A percentile compares a stretch with the other conserved stretches of the same genome.
Conservation (phyloP, 208 protist genomes). For the Leishmania turanica region DNA sequence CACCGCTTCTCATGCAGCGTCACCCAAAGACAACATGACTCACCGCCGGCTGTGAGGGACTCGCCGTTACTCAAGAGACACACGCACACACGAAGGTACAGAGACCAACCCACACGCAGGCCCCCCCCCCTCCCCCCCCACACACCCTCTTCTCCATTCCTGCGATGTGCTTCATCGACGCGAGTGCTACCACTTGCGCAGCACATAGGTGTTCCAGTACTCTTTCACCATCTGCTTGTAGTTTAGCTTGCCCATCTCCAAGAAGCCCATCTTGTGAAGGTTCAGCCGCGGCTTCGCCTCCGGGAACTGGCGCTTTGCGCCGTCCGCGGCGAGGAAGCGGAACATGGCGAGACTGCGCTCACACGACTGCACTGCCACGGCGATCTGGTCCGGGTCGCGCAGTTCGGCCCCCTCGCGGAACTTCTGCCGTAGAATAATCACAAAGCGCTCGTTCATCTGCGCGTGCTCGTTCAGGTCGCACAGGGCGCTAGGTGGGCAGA, state of each 20-base stretch:
- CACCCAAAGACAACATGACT: not conserved
- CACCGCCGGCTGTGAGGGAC: not conserved
- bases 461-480: conserved; percentile 88
- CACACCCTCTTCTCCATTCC: not conserved
- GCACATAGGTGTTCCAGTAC: conserved; percentile 91
- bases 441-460: conserved; percentile 91
- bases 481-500: conserved; percentile 75
- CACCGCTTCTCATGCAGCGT: not conserved
- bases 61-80: not conserved
- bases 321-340: conserved; percentile 78
- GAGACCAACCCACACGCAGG: not conserved
- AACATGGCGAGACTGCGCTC: conserved; percentile 88
- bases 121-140: too few species aligned
- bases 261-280: conserved; percentile 87
- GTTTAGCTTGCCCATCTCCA: conserved; percentile 89
- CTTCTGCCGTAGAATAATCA: conserved; percentile 88
- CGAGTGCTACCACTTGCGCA: conserved; percentile 72
- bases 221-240: conserved; percentile 90
- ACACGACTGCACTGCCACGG: conserved; percentile 80
- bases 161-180: not conserved
- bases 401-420: conserved; percentile 80
- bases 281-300: conserved; percentile 83
- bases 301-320: conserved; percentile 82
- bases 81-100: not conserved
- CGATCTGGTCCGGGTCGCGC: conserved; percentile 81